These are phyloP conservation scores for Metschnikowia koreensis DNA, from an alignment of 805 yeast species.

Conservation along the genomic window DNA sequence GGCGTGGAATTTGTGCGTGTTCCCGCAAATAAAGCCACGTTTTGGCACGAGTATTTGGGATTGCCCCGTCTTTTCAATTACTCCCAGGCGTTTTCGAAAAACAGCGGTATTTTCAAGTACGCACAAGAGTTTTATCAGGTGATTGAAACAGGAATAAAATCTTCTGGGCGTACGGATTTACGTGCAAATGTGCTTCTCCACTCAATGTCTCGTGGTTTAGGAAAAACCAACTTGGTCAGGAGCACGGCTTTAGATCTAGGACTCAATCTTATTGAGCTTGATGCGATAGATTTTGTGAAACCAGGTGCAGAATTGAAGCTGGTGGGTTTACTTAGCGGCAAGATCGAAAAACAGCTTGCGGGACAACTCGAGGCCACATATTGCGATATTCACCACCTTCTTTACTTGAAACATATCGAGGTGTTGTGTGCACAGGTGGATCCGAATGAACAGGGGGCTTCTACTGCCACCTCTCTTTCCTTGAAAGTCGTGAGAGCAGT, in stretches of 20 bases:
- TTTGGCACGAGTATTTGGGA: conserved; percentile 49
- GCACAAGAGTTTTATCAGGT: conserved; percentile 49
- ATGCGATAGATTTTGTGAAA: conserved; percentile 63
- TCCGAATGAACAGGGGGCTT: conserved; percentile 49
- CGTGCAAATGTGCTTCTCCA: conserved; percentile 64
- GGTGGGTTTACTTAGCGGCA: conserved; percentile 73
- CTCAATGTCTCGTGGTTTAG: conserved; percentile 73
- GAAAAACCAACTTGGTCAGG: conserved; percentile 66
- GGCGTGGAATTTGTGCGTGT: conserved; percentile 49
- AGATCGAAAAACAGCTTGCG: conserved; percentile 52
- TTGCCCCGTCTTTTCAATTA: conserved; percentile 44
- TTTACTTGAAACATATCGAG: conserved; percentile 73
- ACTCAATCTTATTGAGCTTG: conserved; percentile 62
- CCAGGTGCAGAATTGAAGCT: conserved; percentile 76
- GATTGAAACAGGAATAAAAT: conserved; percentile 48
- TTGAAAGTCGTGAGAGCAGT: conserved; percentile 58
- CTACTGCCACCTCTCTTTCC: conserved; percentile 41
- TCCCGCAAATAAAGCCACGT: conserved; percentile 33
- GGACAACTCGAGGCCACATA: conserved; percentile 37
- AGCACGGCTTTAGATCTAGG: conserved; percentile 60
- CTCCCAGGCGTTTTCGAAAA: conserved; percentile 17
- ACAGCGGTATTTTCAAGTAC: conserved; percentile 45
- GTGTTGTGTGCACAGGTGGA: conserved; percentile 65
- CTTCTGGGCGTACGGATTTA: conserved; percentile 36
- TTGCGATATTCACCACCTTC: conserved; percentile 37